phyloP scores from a whole-genome alignment of 148 eudicot genomes.

The Silene latifolia region DNA sequence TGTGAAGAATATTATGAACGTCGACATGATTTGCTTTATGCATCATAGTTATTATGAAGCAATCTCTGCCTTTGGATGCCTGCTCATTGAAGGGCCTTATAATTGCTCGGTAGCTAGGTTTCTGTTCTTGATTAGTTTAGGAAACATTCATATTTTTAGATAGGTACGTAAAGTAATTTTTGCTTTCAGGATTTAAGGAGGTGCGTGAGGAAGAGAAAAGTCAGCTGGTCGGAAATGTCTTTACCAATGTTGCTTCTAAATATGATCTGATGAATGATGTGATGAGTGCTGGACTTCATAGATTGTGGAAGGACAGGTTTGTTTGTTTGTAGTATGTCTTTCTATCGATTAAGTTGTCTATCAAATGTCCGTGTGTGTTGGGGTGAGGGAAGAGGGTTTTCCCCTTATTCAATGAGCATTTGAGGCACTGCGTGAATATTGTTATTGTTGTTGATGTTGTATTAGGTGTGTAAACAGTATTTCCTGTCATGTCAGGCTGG shows the following conservation, averaged over 20 bases:
- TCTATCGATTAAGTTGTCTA: slow-evolving; percentile 6
- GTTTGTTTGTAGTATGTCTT: slow-evolving; percentile 26
- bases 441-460: too few species aligned
- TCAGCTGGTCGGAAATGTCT: slow-evolving; percentile 85
- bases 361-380: neutral
- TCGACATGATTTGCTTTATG: neutral
- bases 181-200: slow-evolving; percentile 74
- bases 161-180: neutral
- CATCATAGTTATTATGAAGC: neutral
- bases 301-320: slow-evolving; percentile 95
- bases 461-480: neutral
- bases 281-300: slow-evolving; percentile 89
- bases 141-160: neutral
- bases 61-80: neutral
- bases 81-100: neutral
- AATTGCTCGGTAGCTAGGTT: neutral
- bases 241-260: slow-evolving; percentile 75
- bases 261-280: slow-evolving; percentile 97
- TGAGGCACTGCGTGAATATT: neutral
- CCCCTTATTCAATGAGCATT: neutral
- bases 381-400: neutral
- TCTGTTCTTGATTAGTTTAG: neutral
- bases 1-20: neutral
- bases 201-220: slow-evolving; percentile 86
- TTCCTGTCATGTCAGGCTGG: slow-evolving; percentile 44